Evolutionary conservation across 2,329 filamentous ascomycete species (phyloP), one percentile per base, ranked within the genome.

Genomic region (Exophiala xenobiotica): DNA sequence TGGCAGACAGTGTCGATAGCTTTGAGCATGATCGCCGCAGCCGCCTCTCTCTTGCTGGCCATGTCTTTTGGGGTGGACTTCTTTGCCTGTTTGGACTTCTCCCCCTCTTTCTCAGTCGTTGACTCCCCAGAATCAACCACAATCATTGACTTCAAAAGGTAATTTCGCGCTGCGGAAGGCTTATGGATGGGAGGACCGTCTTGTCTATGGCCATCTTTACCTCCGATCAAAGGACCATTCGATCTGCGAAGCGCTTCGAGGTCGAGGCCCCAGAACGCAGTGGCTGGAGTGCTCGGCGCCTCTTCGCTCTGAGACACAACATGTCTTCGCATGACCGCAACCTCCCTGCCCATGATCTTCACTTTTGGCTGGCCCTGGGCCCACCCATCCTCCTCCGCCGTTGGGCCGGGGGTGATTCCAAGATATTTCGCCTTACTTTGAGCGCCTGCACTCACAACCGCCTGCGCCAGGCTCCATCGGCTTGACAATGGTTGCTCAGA

Each of bases 401-500:
- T 78, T 6, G 78, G 75, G 0, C 81, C 81, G 44, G 76, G 80
- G 56, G 87, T 82, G 16, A 95, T 73, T 0, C 90, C 90, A 23
- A 95, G 70, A 56, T 80, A 86, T 22, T 85, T 77, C 7, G 90
- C 90, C 69, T 91, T 91, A 27, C 81, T 82, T 58, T 84, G 80
- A 54, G 87, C 90, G 64, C 92, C 93, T 22, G 83, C 83, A 65
- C 88, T 91, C 12, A 95, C 87, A 1, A 93, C 84, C 0, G 88
- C 89, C 68, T 95, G 90, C 0, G 85, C 88, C 16, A 96, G 73
- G 64, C 89, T 95, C 16, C 95, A 72, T 40, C 88, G 78, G 65
- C 88, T 92, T n/a, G 88, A 93, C 2, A 85, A 76, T 2, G 90
- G 90, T 65, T 96, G 90, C 59, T 88, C 85, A 0, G 90, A 87